These are phyloP conservation scores for Aspergillus sp. DNA, from an alignment of 2,329 filamentous ascomycete species.

Conservation along the genomic window DNA sequence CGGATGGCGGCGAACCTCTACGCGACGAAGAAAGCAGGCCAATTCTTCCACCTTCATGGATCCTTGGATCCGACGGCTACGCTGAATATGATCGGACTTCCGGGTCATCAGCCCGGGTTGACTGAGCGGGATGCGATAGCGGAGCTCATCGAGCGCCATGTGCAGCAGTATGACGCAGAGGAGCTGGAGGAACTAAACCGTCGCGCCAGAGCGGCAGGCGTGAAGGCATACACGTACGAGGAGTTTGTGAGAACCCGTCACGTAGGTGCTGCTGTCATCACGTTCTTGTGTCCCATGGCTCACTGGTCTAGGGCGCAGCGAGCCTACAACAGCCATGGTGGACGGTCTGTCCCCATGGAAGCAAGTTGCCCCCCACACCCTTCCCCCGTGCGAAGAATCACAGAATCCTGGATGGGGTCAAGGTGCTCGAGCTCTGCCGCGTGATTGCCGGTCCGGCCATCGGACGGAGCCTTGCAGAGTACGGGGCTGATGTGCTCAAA, in stretches of 20 bases:
- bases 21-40: background rate
- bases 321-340: background rate
- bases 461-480: constrained; percentile 38
- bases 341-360: background rate
- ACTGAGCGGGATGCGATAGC: background rate
- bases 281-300: background rate
- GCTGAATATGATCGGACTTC: constrained; percentile 4
- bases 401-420: background rate
- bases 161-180: background rate
- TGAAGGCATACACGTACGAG: background rate
- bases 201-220: background rate
- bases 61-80: constrained; percentile 1
- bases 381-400: background rate
- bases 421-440: constrained; percentile 17
- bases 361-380: background rate
- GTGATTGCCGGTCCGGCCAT: constrained; percentile 46
- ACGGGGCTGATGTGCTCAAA: constrained; percentile 46
- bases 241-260: background rate
- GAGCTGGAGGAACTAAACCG: background rate
- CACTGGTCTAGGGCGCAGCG: background rate
- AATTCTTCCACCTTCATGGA: constrained; percentile 7
- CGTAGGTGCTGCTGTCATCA: background rate
- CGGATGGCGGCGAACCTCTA: constrained; percentile 4
- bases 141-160: background rate
- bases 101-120: background rate